Evolutionary conservation across 805 yeast species (phyloP).

Genomic region (Hyphopichia homilentoma): DNA sequence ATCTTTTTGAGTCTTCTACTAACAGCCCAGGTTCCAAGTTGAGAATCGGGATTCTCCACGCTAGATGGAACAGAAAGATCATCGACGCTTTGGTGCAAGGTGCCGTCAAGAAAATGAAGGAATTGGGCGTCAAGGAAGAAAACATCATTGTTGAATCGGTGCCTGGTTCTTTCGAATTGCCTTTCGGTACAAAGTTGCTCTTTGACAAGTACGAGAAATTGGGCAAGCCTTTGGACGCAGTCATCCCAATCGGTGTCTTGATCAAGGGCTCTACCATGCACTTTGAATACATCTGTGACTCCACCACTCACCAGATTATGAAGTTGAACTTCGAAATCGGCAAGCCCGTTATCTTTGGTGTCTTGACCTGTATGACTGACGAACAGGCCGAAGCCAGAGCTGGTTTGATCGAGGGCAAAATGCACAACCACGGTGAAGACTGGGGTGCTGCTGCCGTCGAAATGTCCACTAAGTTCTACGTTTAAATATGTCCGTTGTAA

Average conservation of each 20-base stretch:
- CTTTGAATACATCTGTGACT: slow-evolving; percentile 93
- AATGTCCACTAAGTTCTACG: slow-evolving; percentile 51
- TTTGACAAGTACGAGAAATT: slow-evolving; percentile 39
- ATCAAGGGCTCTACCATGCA: slow-evolving; percentile 98
- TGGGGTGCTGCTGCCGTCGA: slow-evolving; percentile 99
- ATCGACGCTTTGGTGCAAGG: slow-evolving; percentile 81
- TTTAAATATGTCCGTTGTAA: no score
- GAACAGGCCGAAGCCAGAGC: slow-evolving; percentile 93
- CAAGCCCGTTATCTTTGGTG: slow-evolving; percentile 88
- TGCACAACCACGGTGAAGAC: slow-evolving; percentile 96
- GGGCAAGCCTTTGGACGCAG: slow-evolving; percentile 65
- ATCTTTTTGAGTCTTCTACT: slow-evolving; percentile 4
- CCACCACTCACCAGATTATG: slow-evolving; percentile 85
- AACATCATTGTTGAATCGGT: slow-evolving; percentile 81
- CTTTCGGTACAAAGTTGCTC: slow-evolving; percentile 66
- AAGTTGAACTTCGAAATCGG: slow-evolving; percentile 62
- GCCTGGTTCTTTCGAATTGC: slow-evolving; percentile 94
- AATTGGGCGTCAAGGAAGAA: slow-evolving; percentile 67
- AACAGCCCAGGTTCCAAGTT: slow-evolving; percentile 44
- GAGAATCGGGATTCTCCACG: slow-evolving; percentile 84
- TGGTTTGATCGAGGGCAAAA: slow-evolving; percentile 66
- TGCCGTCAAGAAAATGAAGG: slow-evolving; percentile 54
- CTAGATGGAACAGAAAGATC: slow-evolving; percentile 86
- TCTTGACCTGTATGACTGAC: slow-evolving; percentile 88
- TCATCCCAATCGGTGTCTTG: slow-evolving; percentile 89